A percentile compares a stretch with the other conserved stretches of the same genome.
Evolutionary conservation across 208 protist species (phyloP).

Genomic region (Eutreptiella sp.): DNA sequence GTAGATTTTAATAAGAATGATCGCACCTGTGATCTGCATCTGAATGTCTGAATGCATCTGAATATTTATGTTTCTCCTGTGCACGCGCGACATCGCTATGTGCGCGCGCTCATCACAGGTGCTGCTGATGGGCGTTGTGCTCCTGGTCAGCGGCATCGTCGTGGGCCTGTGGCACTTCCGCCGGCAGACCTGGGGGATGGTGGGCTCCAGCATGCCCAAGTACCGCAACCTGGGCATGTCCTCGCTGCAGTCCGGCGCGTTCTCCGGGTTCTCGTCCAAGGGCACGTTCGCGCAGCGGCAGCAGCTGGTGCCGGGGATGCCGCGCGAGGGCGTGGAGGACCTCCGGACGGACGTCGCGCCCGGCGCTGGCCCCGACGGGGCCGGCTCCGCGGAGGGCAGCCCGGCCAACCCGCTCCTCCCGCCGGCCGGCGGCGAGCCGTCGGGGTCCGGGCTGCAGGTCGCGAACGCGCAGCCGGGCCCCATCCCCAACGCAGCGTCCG

Average conservation of each 20-base stretch:
- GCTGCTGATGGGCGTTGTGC: slow-evolving; percentile 22
- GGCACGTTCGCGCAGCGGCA: slow-evolving; percentile 3
- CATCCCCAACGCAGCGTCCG: slow-evolving; percentile 15
- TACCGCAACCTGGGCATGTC: slow-evolving; percentile 17
- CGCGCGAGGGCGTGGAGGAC: too few relatives aligned
- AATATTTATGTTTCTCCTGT: too few relatives aligned
- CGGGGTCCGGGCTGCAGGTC: too few relatives aligned
- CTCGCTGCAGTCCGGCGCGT: slow-evolving; percentile 5
- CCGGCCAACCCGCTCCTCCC: neutral
- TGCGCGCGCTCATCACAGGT: too few relatives aligned
- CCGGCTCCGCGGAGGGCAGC: neutral
- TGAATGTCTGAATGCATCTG: too few relatives aligned
- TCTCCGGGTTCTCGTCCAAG: slow-evolving; percentile 22
- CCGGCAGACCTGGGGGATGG: slow-evolving; percentile 4
- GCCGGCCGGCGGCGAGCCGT: too few relatives aligned
- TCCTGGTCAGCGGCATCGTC: slow-evolving; percentile 28
- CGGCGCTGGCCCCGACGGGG: neutral
- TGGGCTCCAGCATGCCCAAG: slow-evolving; percentile 6
- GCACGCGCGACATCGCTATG: too few relatives aligned
- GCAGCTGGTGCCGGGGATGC: slow-evolving; percentile 5
- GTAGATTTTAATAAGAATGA: too few relatives aligned
- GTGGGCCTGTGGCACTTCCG: slow-evolving; percentile 23
- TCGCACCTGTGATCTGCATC: too few relatives aligned
- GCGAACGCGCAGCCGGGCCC: neutral
- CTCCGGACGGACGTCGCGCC: neutral